These are phyloP conservation scores for Pseudognaphalium luteoalbum DNA, from an alignment of 129 eudicot genomes.

Conservation along the genomic window DNA sequence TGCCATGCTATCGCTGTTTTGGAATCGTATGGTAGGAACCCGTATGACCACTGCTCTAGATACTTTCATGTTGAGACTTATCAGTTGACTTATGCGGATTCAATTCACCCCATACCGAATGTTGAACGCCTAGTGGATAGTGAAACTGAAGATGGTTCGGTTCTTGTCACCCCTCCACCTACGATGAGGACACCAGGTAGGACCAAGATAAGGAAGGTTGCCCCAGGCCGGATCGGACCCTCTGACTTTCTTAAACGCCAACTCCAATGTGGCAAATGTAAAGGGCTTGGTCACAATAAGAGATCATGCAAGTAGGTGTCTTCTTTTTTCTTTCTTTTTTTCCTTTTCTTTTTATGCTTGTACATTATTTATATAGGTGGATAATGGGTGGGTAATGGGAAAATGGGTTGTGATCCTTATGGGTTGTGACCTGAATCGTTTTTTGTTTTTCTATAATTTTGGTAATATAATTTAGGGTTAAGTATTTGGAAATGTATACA, in stretches of 20 bases:
- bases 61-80: constrained; percentile 52
- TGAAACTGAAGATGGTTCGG: constrained; percentile 36
- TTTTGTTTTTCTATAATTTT: background rate
- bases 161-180: constrained; percentile 56
- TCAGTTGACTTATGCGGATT: constrained; percentile 48
- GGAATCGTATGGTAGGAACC: constrained; percentile 45
- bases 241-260: constrained; percentile 50
- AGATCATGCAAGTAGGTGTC: constrained; percentile 55
- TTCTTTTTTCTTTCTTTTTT: background rate
- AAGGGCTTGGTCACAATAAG: constrained; percentile 62
- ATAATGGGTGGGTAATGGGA: background rate
- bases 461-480: too few relatives aligned
- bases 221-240: constrained; percentile 42
- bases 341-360: background rate
- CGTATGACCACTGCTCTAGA: constrained; percentile 51
- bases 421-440: background rate
- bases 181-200: constrained; percentile 47
- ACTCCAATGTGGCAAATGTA: constrained; percentile 60
- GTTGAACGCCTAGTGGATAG: constrained; percentile 46
- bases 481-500: too few relatives aligned
- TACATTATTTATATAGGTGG: background rate
- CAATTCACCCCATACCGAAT: constrained; percentile 51
- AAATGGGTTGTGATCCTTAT: background rate
- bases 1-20: constrained; percentile 56
- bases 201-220: constrained; percentile 44